Conservation (phyloP, 257 asterid genomes). For the Nicotiana benthamiana region DNA sequence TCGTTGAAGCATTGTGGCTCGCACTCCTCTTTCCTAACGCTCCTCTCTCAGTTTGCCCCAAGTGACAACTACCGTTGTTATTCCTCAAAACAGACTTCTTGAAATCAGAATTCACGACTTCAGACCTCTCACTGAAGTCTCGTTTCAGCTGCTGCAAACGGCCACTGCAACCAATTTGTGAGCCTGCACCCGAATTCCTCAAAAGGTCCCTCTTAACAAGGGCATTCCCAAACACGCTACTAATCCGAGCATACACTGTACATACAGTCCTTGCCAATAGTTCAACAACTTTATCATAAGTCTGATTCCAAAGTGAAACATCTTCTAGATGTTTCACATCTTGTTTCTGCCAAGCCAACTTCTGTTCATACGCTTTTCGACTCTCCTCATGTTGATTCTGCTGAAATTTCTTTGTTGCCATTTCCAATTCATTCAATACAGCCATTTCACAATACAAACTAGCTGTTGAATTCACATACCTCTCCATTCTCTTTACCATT, state of each 20-base stretch:
- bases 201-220: slow-evolving; percentile 19
- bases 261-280: slow-evolving; percentile 69
- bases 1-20: slow-evolving; percentile 15
- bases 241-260: slow-evolving; percentile 56
- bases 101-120: slow-evolving; percentile 7
- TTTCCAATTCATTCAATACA: slow-evolving; percentile 66
- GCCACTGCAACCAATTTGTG: slow-evolving; percentile 26
- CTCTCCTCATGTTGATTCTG: slow-evolving; percentile 72
- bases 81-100: slow-evolving; percentile 23
- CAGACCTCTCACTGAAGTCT: slow-evolving; percentile 22
- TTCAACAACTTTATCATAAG: slow-evolving; percentile 78
- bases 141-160: slow-evolving; percentile 22
- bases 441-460: slow-evolving; percentile 65
- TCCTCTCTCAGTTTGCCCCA: slow-evolving; percentile 20
- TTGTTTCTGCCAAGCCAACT: slow-evolving; percentile 78
- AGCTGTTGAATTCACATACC: slow-evolving; percentile 50
- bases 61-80: slow-evolving; percentile 18
- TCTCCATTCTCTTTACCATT: slow-evolving; percentile 73
- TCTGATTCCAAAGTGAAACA: slow-evolving; percentile 77
- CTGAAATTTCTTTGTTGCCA: slow-evolving; percentile 70
- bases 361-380: slow-evolving; percentile 72
- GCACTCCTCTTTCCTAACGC: slow-evolving; percentile 22
- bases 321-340: slow-evolving; percentile 82
- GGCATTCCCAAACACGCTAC: slow-evolving; percentile 39
- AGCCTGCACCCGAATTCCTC: slow-evolving; percentile 17